A percentile compares a stretch with the other conserved stretches of the same genome.
These are phyloP conservation scores for Ophiostoma australiae DNA, from an alignment of 2,329 filamentous ascomycete genomes.

Conservation along the genomic window DNA sequence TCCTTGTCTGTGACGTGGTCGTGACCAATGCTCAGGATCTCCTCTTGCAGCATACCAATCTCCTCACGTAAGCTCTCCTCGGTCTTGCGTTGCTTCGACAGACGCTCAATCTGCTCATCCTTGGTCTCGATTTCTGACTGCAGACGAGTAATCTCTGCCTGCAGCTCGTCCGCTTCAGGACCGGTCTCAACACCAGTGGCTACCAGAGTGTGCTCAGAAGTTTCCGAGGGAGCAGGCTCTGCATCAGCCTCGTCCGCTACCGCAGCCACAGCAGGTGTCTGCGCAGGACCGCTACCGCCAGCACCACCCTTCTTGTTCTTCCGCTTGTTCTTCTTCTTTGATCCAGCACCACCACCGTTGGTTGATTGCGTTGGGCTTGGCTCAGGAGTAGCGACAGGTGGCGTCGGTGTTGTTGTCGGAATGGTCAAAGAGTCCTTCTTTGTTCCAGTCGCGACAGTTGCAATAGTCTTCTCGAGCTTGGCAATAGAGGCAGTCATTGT, in stretches of 20 bases:
- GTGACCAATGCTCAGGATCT: conserved; percentile 71
- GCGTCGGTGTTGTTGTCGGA: conserved; percentile 9
- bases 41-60: conserved; percentile 76
- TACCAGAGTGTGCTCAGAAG: conserved; percentile 29
- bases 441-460: conserved; percentile 18
- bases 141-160: conserved; percentile 47
- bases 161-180: conserved; percentile 34
- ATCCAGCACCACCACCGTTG: conserved; percentile 14
- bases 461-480: conserved; percentile 43
- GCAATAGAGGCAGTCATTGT: conserved; percentile 37
- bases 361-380: conserved; percentile 21
- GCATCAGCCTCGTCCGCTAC: conserved; percentile 34
- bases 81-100: conserved; percentile 65
- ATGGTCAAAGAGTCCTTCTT: not conserved
- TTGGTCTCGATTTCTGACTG: conserved; percentile 57
- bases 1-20: conserved; percentile 82
- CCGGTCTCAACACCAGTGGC: conserved; percentile 26
- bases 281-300: conserved; percentile 34
- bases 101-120: conserved; percentile 64
- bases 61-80: conserved; percentile 80
- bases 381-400: conserved; percentile 22
- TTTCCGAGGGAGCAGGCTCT: conserved; percentile 34
- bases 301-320: conserved; percentile 81
- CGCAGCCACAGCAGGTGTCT: conserved; percentile 35
- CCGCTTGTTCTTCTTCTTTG: conserved; percentile 76